These are phyloP conservation scores for Byssoonygena ceratinophila DNA, from an alignment of 2,329 filamentous ascomycete genomes.

Conservation along the genomic window DNA sequence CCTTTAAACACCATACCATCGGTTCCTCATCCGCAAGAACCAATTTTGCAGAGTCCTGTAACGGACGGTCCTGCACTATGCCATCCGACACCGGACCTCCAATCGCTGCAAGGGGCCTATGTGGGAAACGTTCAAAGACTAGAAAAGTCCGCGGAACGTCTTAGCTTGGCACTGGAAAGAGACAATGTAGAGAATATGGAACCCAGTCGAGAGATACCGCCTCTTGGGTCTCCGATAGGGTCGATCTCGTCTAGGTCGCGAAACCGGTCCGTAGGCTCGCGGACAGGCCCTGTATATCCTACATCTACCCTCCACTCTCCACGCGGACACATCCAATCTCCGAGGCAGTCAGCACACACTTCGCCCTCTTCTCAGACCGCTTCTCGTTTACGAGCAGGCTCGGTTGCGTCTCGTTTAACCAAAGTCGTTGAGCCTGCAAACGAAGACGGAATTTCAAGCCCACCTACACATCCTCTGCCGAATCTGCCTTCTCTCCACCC, in stretches of 20 bases:
- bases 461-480: constrained; percentile 16
- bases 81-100: constrained; percentile 41
- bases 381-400: constrained; percentile 28
- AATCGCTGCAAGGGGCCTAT: constrained; percentile 43
- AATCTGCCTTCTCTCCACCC: neutral
- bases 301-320: constrained; percentile 33
- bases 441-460: constrained; percentile 23
- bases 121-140: constrained; percentile 41
- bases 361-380: constrained; percentile 22
- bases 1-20: neutral
- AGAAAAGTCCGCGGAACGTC: constrained; percentile 40
- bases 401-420: constrained; percentile 30
- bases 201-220: constrained; percentile 35
- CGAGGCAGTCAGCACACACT: constrained; percentile 35
- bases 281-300: constrained; percentile 35
- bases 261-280: constrained; percentile 30
- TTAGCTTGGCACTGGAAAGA: constrained; percentile 39
- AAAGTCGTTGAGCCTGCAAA: constrained; percentile 34
- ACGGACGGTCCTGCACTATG: constrained; percentile 36
- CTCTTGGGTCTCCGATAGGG: constrained; percentile 14
- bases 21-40: constrained; percentile 17
- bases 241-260: constrained; percentile 17
- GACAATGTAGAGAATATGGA: constrained; percentile 34
- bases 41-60: constrained; percentile 31
- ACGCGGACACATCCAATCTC: constrained; percentile 30